Evolutionary conservation across 345 rosid species (phyloP), one percentile per base, ranked within the genome.

Genomic region (Bruguiera parviflora): DNA sequence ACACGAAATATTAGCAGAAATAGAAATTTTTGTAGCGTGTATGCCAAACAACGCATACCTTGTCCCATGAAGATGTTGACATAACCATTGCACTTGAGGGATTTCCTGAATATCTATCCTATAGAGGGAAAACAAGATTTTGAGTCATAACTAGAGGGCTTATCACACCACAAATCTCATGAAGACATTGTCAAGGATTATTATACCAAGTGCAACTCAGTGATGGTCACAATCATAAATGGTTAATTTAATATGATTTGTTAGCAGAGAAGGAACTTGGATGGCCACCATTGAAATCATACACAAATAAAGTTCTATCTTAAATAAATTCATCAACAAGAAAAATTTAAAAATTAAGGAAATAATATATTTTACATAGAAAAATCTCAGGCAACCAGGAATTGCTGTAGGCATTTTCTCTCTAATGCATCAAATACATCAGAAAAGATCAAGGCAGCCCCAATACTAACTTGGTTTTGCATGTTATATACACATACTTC

Each of bases 41-140:
- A 6, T 64, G 22, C 47, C 22, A 43, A 63, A 19, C 27, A 33
- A 27, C 19, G 56, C 15, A 58, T 33, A 94, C 98, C 94, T 91
- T 94, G 61, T 87, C 84, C 98, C 98, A 94, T 13, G 76, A 83
- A 67, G 73, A 75, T 61, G 91, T 71, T 58, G 84, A 73, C 64
- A 65, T 76, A 22, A 71, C 63, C 68, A 75, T 65, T 61, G 77
- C 80, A 72, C 74, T 79, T 58, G 80, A 75, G 68, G 72, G 20
- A 74, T 80, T 65, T 53, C 72, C 59, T 22, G 75, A 68, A 53
- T 81, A 90, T 81, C 82, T 81, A 46, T 60, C 74, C 78, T 37
- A 55, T 64, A 61, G 87, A 67, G 37, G 78, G 18, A 27, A 89
- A 85, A 72, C 75, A 83, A 29, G 92, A 87, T 78, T 79, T 88